Base-by-base conservation (phyloP, 352 stramenopile genomes). In the Aphanomyces astaci region DNA sequence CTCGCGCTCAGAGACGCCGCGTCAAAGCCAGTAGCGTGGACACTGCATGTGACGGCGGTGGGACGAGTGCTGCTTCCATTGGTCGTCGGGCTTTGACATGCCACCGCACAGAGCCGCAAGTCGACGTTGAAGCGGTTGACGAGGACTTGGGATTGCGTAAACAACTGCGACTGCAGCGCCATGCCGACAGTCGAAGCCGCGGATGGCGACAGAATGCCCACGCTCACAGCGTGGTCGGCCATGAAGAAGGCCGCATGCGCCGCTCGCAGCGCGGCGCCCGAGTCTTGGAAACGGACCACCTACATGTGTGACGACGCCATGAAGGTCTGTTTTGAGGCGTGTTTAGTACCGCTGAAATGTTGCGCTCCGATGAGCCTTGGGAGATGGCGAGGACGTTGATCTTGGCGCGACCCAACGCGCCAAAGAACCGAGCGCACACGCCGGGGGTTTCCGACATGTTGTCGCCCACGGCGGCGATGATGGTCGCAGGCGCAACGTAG, bases 351-450 rank as follows among this genome's bases (percentile, higher is more conserved):
- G 90, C 92, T 3, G 92, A 98, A 73, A 98, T 98, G 72, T 98
- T 98, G 40, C 93, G 81, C 78, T 98, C 94, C 2, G 86, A 92
- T 0, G 84, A 95, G 45, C 95, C 96, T 72, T 99, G 96, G 10
- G 95, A 96, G 71, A 98, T 98, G 10, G 89, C 93, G 36, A 98
- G 75, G 56, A 98, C 82, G 72, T 98, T 98, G 73, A 99, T 98
- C 51, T 95, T 90, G 10, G 93, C 92, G 45, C 88, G 86, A 36
- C 93, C 95, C 5, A 99, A 72, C 0, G 95, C 93, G 36, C 84
- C 82, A 72, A 98, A 98, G 78, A 99, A 98, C 36, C 92, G 87
- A 4, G 87, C 94, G 39, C 90, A 90, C 0, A 98, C 94, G 7
- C 94, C 95, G 4, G 91, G 84, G 3, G 89, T 96, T 62, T 93